Percentiles rank a stretch among this genome's conserved stretches.
phyloP scores from a whole-genome alignment of 2,329 filamentous ascomycete species.

The Zarea fungicola region DNA sequence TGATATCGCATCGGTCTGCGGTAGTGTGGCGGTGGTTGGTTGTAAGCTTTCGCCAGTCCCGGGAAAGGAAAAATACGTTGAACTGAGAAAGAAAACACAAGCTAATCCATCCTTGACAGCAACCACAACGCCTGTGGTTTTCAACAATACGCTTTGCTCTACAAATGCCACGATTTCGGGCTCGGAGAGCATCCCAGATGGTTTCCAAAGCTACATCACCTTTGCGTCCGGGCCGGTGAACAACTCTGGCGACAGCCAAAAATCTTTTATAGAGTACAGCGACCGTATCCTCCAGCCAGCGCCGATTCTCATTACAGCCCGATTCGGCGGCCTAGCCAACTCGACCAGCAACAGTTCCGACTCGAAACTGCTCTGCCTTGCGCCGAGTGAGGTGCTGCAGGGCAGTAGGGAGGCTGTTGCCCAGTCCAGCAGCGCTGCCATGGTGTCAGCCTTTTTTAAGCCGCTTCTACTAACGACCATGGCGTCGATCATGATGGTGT shows the following conservation, averaged over 20 bases:
- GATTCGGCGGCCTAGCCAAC: neutral
- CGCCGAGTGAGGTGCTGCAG: slow-evolving; percentile 6
- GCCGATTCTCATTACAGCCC: slow-evolving; percentile 8
- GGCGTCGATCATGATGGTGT: neutral
- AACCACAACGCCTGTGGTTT: neutral
- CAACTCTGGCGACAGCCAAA: neutral
- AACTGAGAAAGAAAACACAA: neutral
- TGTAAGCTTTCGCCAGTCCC: neutral
- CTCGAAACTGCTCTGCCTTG: slow-evolving; percentile 10
- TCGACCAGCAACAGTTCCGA: neutral
- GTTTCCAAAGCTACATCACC: slow-evolving; percentile 4
- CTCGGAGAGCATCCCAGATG: slow-evolving; percentile 5
- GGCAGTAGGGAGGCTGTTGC: slow-evolving; percentile 6
- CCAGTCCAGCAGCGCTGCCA: neutral
- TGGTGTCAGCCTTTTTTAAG: neutral
- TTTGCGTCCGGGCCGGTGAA: neutral
- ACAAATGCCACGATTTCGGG: slow-evolving; percentile 8
- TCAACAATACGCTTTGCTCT: slow-evolving; percentile 8
- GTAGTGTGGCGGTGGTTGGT: neutral
- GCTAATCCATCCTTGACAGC: too few species aligned
- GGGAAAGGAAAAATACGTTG: neutral
- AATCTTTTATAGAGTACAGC: neutral
- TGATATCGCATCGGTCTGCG: slow-evolving; percentile 2
- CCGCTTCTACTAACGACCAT: neutral
- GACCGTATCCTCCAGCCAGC: slow-evolving; percentile 5